Base-by-base conservation (phyloP, 192 early-diverging fungal species). In the Neocallimastix lanati region DNA sequence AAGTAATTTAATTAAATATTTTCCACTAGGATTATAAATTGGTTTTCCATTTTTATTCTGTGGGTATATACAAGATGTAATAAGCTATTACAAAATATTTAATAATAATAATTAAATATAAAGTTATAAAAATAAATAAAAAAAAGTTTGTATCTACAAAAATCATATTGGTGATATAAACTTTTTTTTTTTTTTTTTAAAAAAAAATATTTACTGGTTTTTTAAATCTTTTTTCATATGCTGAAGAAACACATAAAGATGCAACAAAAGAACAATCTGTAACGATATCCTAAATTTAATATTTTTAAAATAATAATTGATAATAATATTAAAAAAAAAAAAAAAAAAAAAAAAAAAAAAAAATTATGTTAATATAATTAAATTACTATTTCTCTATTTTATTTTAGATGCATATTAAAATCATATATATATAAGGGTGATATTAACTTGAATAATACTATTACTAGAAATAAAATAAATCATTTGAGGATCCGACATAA, bases 251-350 rank as follows among this genome's bases (percentile, higher is more conserved):
- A 81, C 94, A 94, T 30, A 98, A 82, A 29, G 94, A 95, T 9
- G 96, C 94, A 11, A 98, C 96, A 85, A 98, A 96, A 15, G 95
- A 96, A 83, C 96, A 98, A 85, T 98, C 96, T 4, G 93, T 95
- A 2, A 97, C 96, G 21, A 94, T 90, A 82, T 97, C 95, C 87
- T 96, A 89, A 76, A 92, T 50, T 16, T 50, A 50, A n/a, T 38
- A 38, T 11, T n/a, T n/a, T n/a, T n/a, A n/a, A n/a, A n/a, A n/a
- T n/a, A n/a, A n/a, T n/a, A n/a, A n/a, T n/a, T n/a, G n/a, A n/a
- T n/a, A n/a, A n/a, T n/a, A n/a, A n/a, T n/a, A n/a, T n/a, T n/a
- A n/a, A n/a, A n/a, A n/a, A n/a, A n/a, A n/a, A n/a, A n/a, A n/a
- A n/a, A n/a, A n/a, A n/a, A n/a, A n/a, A n/a, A n/a, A n/a, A n/a